These are phyloP conservation scores for Leccinum uliginosum DNA, from an alignment of 768 basidiomycete genomes.

Conservation along the genomic window DNA sequence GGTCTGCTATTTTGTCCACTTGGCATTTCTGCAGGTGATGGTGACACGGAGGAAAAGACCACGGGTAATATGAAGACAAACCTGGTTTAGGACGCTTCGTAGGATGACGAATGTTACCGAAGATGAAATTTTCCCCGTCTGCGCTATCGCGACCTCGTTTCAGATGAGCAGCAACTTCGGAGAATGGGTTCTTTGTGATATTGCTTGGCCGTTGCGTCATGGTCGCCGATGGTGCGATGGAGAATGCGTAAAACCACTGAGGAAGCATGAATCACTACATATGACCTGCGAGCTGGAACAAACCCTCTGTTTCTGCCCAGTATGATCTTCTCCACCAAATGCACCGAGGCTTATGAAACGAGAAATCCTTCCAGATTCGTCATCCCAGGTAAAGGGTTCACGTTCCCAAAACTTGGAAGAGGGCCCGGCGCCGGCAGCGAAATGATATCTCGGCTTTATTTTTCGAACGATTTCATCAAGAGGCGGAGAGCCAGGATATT, in stretches of 20 bases:
- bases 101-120: slow-evolving; percentile 56
- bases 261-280: slow-evolving; percentile 6
- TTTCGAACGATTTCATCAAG: slow-evolving; percentile 61
- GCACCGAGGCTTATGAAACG: slow-evolving; percentile 81
- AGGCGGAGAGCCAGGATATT: slow-evolving; percentile 45
- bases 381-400: slow-evolving; percentile 86
- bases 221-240: slow-evolving; percentile 56
- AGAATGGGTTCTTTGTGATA: slow-evolving; percentile 68
- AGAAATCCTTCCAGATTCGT: slow-evolving; percentile 60
- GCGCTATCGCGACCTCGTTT: slow-evolving; percentile 53
- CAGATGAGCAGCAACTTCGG: slow-evolving; percentile 33
- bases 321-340: slow-evolving; percentile 63
- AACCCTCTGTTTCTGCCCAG: slow-evolving; percentile 81
- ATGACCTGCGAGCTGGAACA: slow-evolving; percentile 24
- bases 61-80: slow-evolving; percentile 24
- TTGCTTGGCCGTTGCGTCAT: slow-evolving; percentile 51
- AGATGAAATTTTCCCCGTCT: slow-evolving; percentile 62
- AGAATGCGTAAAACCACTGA: slow-evolving; percentile 98
- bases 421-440: slow-evolving; percentile 62
- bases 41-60: background rate
- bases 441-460: slow-evolving; percentile 84
- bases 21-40: slow-evolving; percentile 8
- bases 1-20: slow-evolving; percentile 51
- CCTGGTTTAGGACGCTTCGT: slow-evolving; percentile 56
- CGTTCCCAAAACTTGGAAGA: slow-evolving; percentile 89